Percentiles rank a stretch among this genome's conserved stretches.
These are phyloP conservation scores for Aspergillus cavernicola DNA, from an alignment of 495 filamentous ascomycete genomes.

Conservation along the genomic window DNA sequence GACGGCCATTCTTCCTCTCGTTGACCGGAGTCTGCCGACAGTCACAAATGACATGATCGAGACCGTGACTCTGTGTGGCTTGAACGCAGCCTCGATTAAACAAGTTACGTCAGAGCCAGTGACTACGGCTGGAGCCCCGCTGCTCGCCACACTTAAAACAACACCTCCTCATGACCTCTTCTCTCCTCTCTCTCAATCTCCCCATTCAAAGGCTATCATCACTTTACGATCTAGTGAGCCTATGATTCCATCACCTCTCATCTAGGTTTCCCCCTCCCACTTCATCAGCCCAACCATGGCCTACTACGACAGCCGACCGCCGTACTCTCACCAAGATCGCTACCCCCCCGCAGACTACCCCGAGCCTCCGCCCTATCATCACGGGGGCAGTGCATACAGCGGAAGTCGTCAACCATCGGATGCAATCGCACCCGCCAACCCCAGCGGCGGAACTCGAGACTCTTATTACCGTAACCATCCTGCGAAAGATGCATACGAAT, in stretches of 20 bases:
- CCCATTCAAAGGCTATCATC: slow-evolving; percentile 7
- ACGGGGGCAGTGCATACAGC: slow-evolving; percentile 18
- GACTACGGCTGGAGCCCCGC: slow-evolving; percentile 16
- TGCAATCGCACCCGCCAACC: slow-evolving; percentile 47
- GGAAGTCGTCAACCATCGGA: too few species aligned
- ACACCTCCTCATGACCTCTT: slow-evolving; percentile 1
- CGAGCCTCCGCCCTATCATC: slow-evolving; percentile 29
- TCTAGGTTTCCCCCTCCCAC: neutral
- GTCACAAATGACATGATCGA: neutral
- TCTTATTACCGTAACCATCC: slow-evolving; percentile 66
- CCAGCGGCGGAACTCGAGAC: slow-evolving; percentile 62
- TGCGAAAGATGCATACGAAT: slow-evolving; percentile 47
- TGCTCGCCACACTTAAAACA: slow-evolving; percentile 9
- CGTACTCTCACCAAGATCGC: slow-evolving; percentile 29
- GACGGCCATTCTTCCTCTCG: neutral
- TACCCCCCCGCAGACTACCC: slow-evolving; percentile 29
- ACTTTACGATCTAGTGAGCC: neutral
- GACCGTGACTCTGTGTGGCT: neutral
- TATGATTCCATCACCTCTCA: slow-evolving; percentile 5
- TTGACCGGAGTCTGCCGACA: neutral
- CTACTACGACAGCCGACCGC: slow-evolving; percentile 39
- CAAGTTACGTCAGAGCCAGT: slow-evolving; percentile 10
- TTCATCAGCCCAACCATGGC: slow-evolving; percentile 27
- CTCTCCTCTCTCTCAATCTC: slow-evolving; percentile 5
- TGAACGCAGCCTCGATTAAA: slow-evolving; percentile 2